Evolutionary conservation across 208 protist species (phyloP).

Genomic region (Leptomonas seymouri): DNA sequence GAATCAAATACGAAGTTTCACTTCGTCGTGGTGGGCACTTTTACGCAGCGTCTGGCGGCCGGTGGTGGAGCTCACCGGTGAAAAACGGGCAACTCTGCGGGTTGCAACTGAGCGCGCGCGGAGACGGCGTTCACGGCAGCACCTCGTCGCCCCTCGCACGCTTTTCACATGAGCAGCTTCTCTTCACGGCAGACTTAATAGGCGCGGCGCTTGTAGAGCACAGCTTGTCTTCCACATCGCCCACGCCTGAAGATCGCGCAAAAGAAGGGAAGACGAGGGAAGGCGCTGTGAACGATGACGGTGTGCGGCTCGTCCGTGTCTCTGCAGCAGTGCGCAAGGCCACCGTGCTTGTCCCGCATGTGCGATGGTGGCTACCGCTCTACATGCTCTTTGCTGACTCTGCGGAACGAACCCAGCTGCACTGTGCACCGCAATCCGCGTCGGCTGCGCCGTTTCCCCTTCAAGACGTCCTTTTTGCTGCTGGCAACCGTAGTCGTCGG

Average conservation of each 20-base stretch:
- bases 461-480: not conserved
- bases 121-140: not conserved
- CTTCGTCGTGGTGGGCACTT: conserved; percentile 26
- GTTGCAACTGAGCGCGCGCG: conserved; percentile 15
- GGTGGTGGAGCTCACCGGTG: conserved; percentile 24
- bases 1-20: conserved; percentile 18
- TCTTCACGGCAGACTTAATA: conserved; percentile 18
- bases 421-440: not conserved
- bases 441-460: not conserved
- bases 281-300: not conserved
- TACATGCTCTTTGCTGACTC: conserved; percentile 10
- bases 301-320: not conserved
- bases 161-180: not conserved
- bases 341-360: conserved; percentile 20
- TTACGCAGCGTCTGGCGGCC: conserved; percentile 25
- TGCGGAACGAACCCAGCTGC: not conserved
- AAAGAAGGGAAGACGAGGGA: not conserved
- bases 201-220: conserved; percentile 4
- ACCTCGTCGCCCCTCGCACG: not conserved
- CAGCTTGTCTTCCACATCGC: not conserved
- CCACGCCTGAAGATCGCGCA: not conserved
- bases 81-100: conserved; percentile 24
- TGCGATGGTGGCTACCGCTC: conserved; percentile 31
- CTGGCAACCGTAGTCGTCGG: not conserved
- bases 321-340: conserved; percentile 10